Conservation (phyloP, 2,329 filamentous ascomycete genomes). For the Botryosphaeria dothidea region DNA sequence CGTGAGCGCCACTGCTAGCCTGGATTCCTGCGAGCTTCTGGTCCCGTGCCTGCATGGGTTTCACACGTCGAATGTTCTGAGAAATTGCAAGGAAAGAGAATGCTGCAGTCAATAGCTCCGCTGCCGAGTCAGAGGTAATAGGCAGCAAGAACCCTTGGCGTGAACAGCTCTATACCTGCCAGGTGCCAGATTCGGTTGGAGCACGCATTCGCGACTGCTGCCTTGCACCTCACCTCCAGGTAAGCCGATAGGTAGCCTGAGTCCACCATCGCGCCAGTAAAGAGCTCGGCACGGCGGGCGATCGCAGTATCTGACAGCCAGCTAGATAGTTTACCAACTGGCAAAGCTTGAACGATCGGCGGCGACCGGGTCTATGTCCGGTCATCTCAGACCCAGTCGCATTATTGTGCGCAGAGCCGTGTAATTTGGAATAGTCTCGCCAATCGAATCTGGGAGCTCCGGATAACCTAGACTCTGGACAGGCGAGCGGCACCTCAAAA, state of each 20-base stretch:
- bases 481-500: background rate
- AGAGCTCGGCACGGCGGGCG: background rate
- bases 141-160: background rate
- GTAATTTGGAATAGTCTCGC: background rate
- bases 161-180: background rate
- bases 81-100: background rate
- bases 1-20: background rate
- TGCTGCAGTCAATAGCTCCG: background rate
- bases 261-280: background rate
- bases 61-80: background rate
- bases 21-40: background rate
- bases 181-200: too few relatives aligned
- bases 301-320: background rate
- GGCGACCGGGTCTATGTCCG: background rate
- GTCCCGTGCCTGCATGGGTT: background rate
- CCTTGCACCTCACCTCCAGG: background rate
- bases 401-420: background rate
- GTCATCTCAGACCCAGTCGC: background rate
- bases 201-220: background rate
- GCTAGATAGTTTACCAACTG: background rate
- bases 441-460: background rate
- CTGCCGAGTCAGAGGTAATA: background rate
- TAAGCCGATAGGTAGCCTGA: background rate
- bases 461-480: background rate
- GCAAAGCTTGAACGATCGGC: background rate